Conservation (phyloP, 2,329 filamentous ascomycete species). For the Ceratocystiopsis brevicomis region DNA sequence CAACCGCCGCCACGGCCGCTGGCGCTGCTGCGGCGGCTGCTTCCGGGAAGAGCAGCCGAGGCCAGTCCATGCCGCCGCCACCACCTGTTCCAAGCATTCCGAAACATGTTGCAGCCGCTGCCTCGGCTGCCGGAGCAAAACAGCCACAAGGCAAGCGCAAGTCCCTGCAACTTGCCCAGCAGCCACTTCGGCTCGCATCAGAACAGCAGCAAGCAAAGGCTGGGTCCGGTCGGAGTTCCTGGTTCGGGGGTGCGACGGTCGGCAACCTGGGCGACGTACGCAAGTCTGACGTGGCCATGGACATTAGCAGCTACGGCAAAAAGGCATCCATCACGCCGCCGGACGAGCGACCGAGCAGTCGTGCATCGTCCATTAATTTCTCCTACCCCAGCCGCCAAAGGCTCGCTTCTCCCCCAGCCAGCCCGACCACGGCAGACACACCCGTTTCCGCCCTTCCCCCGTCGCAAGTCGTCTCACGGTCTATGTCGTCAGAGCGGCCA, state of each 20-base stretch:
- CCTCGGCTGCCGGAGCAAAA: not conserved
- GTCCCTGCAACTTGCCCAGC: slow-evolving; percentile 5
- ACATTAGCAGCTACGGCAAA: not conserved
- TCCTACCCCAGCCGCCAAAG: slow-evolving; percentile 32
- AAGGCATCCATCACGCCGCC: slow-evolving; percentile 1
- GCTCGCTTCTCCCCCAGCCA: slow-evolving; percentile 11
- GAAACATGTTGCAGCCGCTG: slow-evolving; percentile 17
- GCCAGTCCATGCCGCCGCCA: slow-evolving; percentile 39
- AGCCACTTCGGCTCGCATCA: slow-evolving; percentile 32
- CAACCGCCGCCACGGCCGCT: not conserved
- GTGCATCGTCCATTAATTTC: slow-evolving; percentile 35
- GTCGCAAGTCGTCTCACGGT: not conserved
- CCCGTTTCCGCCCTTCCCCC: slow-evolving; percentile 1
- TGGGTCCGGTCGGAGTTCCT: slow-evolving; percentile 19
- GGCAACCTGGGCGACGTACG: slow-evolving; percentile 27
- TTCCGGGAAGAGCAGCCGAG: slow-evolving; percentile 10
- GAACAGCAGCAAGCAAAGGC: slow-evolving; percentile 20
- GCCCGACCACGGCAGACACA: too few relatives aligned
- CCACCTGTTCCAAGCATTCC: slow-evolving; percentile 49
- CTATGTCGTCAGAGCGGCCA: slow-evolving; percentile 3
- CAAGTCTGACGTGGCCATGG: slow-evolving; percentile 24
- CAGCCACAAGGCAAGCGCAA: not conserved
- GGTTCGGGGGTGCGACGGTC: slow-evolving; percentile 27
- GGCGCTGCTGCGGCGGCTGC: slow-evolving; percentile 3
- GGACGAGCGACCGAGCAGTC: slow-evolving; percentile 24